Evolutionary conservation across 2,329 filamentous ascomycete genomes (phyloP).

Genomic region (Zymoseptoria ardabiliae): DNA sequence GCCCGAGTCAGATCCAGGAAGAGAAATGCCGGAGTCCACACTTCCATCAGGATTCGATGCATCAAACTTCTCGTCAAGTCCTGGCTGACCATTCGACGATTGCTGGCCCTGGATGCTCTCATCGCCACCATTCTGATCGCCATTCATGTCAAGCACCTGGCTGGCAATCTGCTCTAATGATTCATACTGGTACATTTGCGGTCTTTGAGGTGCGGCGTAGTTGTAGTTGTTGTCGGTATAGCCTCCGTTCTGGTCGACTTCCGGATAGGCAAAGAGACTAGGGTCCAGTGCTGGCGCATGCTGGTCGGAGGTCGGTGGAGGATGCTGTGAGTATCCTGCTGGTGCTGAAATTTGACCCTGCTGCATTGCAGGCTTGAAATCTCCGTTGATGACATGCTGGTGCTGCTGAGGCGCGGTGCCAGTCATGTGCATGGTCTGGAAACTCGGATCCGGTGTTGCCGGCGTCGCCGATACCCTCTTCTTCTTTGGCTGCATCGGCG

Average conservation of each 20-base stretch:
- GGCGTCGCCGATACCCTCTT: background rate
- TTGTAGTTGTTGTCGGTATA: constrained; percentile 13
- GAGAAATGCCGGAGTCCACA: constrained; percentile 26
- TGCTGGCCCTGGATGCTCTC: constrained; percentile 15
- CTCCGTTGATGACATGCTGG: constrained; percentile 2
- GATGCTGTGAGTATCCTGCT: constrained; percentile 4
- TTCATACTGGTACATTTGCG: constrained; percentile 19
- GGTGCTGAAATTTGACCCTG: constrained; percentile 5
- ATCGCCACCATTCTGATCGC: constrained; percentile 10
- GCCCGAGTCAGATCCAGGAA: constrained; percentile 18
- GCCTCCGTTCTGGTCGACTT: constrained; percentile 4
- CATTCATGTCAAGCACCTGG: constrained; percentile 30
- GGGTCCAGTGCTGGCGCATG: constrained; percentile 19
- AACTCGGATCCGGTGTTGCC: background rate
- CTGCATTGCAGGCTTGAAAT: constrained; percentile 2
- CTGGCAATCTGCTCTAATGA: constrained; percentile 32
- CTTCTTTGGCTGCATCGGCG: constrained; percentile 10
- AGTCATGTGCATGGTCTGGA: background rate
- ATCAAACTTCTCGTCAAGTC: constrained; percentile 7
- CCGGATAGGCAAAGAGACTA: constrained; percentile 10
- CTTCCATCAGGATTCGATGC: constrained; percentile 21
- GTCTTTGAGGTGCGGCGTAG: constrained; percentile 18
- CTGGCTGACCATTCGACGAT: constrained; percentile 9
- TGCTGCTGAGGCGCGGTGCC: background rate
- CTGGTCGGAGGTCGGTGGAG: constrained; percentile 3